Evolutionary conservation across 2,329 filamentous ascomycete species (phyloP), one percentile per base, ranked within the genome.

Genomic region (Botrytis fragariae): DNA sequence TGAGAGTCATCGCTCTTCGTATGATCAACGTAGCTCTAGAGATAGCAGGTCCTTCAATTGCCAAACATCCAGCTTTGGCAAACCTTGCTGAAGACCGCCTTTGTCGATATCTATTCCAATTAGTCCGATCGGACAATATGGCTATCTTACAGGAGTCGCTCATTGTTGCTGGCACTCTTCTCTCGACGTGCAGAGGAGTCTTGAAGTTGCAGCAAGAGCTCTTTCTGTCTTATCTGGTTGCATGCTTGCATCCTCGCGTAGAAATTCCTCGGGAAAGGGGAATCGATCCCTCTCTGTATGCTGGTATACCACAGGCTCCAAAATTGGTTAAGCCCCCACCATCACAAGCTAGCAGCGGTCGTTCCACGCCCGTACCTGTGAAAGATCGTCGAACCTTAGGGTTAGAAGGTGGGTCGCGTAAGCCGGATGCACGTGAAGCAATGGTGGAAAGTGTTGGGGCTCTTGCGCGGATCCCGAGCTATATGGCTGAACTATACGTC

Each of bases 361-460:
- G 95, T 71, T 90, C 93, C 51, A 98, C 96, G 2, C 96, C 96
- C 44, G 93, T 98, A 3, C 92, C 93, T 10, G 91, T 98, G 71
- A 95, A 95, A 80, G 96, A 99, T 79, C 90, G 96, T 71, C 94
- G 97, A 82, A 96, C 94, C 81, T 87, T 98, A 51, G 96, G 96
- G 0, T 86, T 99, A 80, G 96, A 98, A 82, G 95, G 96, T 2
- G 95, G 95, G 14, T 90, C 93, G 51, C 89, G 96, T 75, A 97
- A 97, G 81, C 96, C 96, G 5, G 97, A 99, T 82, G 95, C 96
- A 44, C 89, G 96, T 77, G 96, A 99, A 85, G 95, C 96, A 45
- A 99, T 99, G 96, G 94, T 99, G 7, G 96, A 99, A 83, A 97
- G 93, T 78, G 92, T 99, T 62, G 95, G 95, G 51, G 94, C 95